Percentiles rank a stretch among this genome's conserved stretches.
Evolutionary conservation across 306 rosid genomes (phyloP).

Genomic region (Echinosophora koreensis): DNA sequence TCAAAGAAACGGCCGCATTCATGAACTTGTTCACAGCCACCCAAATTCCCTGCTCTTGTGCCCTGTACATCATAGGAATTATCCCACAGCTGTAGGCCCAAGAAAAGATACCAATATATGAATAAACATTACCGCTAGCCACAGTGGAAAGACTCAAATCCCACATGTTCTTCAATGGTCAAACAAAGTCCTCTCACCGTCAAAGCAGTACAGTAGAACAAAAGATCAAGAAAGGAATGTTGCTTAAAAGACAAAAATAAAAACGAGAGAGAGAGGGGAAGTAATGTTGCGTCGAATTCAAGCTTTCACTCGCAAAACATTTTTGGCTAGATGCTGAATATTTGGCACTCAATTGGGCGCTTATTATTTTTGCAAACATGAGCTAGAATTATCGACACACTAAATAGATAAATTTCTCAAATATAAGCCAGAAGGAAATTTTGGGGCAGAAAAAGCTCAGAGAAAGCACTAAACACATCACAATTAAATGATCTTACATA

Average conservation of each 20-base stretch:
- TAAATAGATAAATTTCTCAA: conserved; percentile 13
- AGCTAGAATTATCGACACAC: conserved; percentile 24
- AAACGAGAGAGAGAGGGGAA: too few species aligned
- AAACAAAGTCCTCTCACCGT: not conserved
- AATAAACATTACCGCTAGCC: too few species aligned
- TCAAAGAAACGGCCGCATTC: not conserved
- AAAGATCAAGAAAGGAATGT: not conserved
- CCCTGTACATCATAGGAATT: not conserved
- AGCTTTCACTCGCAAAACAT: conserved; percentile 13
- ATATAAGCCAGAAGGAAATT: conserved; percentile 27
- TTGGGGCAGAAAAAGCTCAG: conserved; percentile 40
- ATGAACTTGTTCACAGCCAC: not conserved
- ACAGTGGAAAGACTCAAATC: not conserved
- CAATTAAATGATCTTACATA: conserved; percentile 54
- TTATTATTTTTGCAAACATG: conserved; percentile 10
- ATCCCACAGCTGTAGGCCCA: not conserved
- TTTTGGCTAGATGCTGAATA: conserved; percentile 20
- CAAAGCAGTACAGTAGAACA: conserved; percentile 7
- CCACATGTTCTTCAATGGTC: not conserved
- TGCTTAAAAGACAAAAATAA: not conserved
- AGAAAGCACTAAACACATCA: conserved; percentile 58
- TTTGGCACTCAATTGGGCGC: conserved; percentile 24
- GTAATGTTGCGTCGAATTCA: conserved; percentile 15
- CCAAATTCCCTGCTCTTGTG: not conserved
- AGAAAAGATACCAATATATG: too few species aligned